Conservation (phyloP, 2,329 filamentous ascomycete genomes). For the Penicillium fuscoglaucum region DNA sequence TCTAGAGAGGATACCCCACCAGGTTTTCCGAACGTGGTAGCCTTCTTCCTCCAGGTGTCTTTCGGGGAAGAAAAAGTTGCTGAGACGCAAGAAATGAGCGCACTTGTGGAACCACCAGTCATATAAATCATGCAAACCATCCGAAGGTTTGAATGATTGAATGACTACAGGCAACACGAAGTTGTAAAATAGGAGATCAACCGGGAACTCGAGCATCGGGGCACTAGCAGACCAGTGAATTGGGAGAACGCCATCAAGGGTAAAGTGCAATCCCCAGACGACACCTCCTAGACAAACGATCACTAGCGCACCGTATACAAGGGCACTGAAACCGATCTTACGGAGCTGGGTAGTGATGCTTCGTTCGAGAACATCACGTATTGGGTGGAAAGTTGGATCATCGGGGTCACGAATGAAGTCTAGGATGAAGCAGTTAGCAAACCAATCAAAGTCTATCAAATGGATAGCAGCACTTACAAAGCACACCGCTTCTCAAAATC, state of each 20-base stretch:
- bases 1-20: conserved; percentile 47
- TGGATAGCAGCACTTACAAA: conserved; percentile 63
- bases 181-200: conserved; percentile 95
- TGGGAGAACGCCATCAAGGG: conserved; percentile 72
- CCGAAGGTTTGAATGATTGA: conserved; percentile 79
- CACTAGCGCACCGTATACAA: conserved; percentile 92
- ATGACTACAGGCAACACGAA: conserved; percentile 89
- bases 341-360: conserved; percentile 89
- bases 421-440: conserved; percentile 33
- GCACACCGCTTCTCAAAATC: conserved; percentile 89
- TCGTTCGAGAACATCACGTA: conserved; percentile 91
- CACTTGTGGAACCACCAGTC: conserved; percentile 95
- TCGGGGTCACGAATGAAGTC: conserved; percentile 98
- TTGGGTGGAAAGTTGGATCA: conserved; percentile 96
- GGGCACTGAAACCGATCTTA: conserved; percentile 93
- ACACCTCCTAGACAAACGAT: conserved; percentile 92
- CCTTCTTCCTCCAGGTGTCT: conserved; percentile 80
- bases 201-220: conserved; percentile 88
- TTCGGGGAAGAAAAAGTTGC: conserved; percentile 90
- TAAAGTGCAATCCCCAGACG: conserved; percentile 80
- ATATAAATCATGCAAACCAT: conserved; percentile 81
- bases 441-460: background rate
- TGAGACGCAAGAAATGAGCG: conserved; percentile 75
- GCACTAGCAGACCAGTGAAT: conserved; percentile 93
- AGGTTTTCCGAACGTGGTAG: conserved; percentile 60